A percentile compares a stretch with the other conserved stretches of the same genome.
phyloP scores from a whole-genome alignment of 2,329 filamentous ascomycete species.

The Aspergillus sp. region DNA sequence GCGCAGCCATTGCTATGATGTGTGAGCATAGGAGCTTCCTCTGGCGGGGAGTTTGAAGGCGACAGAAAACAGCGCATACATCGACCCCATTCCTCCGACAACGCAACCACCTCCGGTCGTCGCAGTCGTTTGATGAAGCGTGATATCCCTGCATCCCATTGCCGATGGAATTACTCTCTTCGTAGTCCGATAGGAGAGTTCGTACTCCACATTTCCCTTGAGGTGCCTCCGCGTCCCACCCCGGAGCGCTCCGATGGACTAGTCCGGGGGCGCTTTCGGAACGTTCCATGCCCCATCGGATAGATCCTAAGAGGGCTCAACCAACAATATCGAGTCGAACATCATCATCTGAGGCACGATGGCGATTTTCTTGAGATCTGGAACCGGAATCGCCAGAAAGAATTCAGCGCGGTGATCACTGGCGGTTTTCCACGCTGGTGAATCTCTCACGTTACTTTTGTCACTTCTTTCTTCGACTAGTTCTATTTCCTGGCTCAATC shows the following conservation, averaged over 20 bases:
- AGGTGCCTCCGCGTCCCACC: not conserved
- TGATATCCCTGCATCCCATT: too few species aligned
- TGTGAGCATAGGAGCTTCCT: too few species aligned
- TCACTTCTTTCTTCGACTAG: not conserved
- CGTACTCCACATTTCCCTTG: not conserved
- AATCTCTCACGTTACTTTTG: not conserved
- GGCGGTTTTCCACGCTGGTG: not conserved
- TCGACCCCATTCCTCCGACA: not conserved
- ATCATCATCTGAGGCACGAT: not conserved
- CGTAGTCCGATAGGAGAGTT: not conserved
- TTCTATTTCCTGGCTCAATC: not conserved
- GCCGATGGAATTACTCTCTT: not conserved
- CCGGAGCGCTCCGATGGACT: not conserved
- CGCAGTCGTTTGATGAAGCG: too few species aligned
- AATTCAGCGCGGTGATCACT: not conserved
- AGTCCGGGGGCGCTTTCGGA: not conserved
- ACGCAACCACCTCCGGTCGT: not conserved
- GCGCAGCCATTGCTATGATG: constrained; percentile 6
- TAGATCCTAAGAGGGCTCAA: too few species aligned
- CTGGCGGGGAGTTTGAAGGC: not conserved
- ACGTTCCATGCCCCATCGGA: not conserved
- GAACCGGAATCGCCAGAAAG: not conserved
- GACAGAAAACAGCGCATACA: not conserved
- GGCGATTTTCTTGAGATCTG: not conserved
- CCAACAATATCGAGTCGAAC: too few species aligned